Evolutionary conservation across 768 basidiomycete species (phyloP), one percentile per base, ranked within the genome.

Genomic region (Auricularia sp.): DNA sequence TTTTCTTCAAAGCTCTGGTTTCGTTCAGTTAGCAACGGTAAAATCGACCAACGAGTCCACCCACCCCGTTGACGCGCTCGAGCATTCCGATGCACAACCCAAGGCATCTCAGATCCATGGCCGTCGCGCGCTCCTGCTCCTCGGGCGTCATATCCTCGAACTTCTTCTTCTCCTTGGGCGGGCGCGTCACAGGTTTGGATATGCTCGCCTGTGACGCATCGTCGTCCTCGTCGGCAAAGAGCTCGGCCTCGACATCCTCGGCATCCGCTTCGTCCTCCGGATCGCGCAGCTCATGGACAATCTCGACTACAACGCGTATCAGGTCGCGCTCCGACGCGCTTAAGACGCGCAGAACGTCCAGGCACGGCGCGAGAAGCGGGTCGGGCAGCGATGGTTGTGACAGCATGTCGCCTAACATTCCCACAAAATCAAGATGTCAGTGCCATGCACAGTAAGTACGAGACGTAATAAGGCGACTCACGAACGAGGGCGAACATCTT

Each of bases 401-500:
- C 16, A 96, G 80, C 91, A 98, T 95, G 61, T 88, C 85, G 24
- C 39, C 89, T 90, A 91, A 67, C 29, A 29, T 29, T 29, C 29
- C 29, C 29, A 29, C 29, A 29, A 3, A 29, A 29, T 29, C 29
- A 29, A 29, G 29, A 29, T 29, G 29, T 29, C 29, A 29, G 29
- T 29, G 29, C 29, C 29, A 29, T 29, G 29, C 29, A 29, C 29
- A 29, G 29, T 29, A 3, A 29, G 2, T 44, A 35, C 34, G 51
- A 54, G 6, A 66, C 4, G 62, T 45, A 16, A 7, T 42, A 8
- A 42, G 8, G 8, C 39, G 13, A 42, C 39, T 7, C 39, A 89
- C 93, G 85, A 69, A 95, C 85, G 37, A 95, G 85, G 62, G 84
- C 80, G 70, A 90, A 90, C 88, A 94, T 94, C 75, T 89, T 90